Evolutionary conservation across 176 grass and related monocot genomes (phyloP).

Genomic region (Carex pumila): DNA sequence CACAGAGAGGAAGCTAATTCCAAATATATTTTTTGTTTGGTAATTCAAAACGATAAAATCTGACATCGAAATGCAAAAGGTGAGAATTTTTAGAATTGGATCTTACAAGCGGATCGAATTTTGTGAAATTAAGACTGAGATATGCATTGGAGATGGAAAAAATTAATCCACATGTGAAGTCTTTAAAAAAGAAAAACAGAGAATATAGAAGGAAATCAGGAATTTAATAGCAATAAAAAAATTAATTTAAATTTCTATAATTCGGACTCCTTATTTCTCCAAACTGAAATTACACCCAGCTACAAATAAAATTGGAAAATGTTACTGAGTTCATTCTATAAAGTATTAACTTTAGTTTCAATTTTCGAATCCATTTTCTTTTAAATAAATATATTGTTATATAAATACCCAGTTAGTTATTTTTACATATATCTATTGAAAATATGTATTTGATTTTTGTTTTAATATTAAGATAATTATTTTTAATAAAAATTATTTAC

Average conservation of each 20-base stretch:
- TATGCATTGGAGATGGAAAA: neutral
- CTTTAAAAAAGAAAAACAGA: neutral
- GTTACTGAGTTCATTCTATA: too few species aligned
- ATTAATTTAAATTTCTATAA: neutral
- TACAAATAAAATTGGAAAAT: neutral
- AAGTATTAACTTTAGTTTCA: too few species aligned
- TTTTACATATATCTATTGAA: too few species aligned
- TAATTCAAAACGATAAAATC: constrained; percentile 3
- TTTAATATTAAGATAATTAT: too few species aligned
- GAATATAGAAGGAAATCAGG: neutral
- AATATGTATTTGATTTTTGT: too few species aligned
- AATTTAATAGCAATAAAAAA: neutral
- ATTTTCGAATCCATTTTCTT: too few species aligned
- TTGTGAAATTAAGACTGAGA: neutral
- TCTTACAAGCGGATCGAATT: neutral
- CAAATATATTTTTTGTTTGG: neutral
- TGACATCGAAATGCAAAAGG: neutral
- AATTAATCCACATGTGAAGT: neutral
- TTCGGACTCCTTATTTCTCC: neutral
- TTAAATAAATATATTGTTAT: too few species aligned
- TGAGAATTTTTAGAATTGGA: neutral
- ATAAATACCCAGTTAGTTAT: too few species aligned
- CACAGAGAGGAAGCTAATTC: neutral
- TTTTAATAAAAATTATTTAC: too few species aligned
- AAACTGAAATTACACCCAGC: neutral